Evolutionary conservation across 2,329 filamentous ascomycete species (phyloP), one percentile per base, ranked within the genome.

Genomic region (Neofusicoccum cordaticola): DNA sequence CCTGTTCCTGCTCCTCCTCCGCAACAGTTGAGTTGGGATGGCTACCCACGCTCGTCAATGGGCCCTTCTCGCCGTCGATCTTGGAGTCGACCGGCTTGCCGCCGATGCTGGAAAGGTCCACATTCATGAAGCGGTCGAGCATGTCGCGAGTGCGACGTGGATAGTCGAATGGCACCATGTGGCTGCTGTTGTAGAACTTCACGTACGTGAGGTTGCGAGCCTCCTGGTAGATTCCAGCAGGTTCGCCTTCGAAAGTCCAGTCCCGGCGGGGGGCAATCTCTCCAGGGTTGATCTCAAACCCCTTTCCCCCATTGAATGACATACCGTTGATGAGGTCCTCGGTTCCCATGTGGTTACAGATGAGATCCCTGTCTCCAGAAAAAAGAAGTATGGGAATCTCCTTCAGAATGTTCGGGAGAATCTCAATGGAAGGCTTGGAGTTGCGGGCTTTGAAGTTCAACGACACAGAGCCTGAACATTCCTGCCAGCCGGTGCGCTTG

Each of bases 151-250:
- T 90, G 66, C 93, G 89, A 53, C 92, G 88, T 1, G 94, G 89
- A 71, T 90, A 91, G 77, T 99, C 94, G 73, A 95, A 98, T 0
- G 95, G 96, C 1, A 99, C 95, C 95, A 99, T 99, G 78, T 99
- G 95, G 57, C 91, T 96, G 15, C 92, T 88, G 77, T 99, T 96
- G 82, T 96, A 92, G 79, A 98, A 97, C 45, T 96, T 84, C 37
- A 99, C 89, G 74, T 99, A 99, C 0, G 95, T 97, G 67, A 99
- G 80, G 78, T 99, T 99, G 69, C 96, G 88, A 1, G 95, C 94
- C 75, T 93, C 87, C 78, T 99, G 96, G 83, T 94, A 99, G 73
- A 96, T 92, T 27, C 95, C 95, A 3, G 93, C 93, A 1, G 87
- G 81, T 70, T 97, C 86, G 67, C 89, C 91, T 77, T 98, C 95